Percentiles rank a stretch among this genome's conserved stretches.
Evolutionary conservation across 768 basidiomycete genomes (phyloP).

Genomic region (Lactarius evosmus): DNA sequence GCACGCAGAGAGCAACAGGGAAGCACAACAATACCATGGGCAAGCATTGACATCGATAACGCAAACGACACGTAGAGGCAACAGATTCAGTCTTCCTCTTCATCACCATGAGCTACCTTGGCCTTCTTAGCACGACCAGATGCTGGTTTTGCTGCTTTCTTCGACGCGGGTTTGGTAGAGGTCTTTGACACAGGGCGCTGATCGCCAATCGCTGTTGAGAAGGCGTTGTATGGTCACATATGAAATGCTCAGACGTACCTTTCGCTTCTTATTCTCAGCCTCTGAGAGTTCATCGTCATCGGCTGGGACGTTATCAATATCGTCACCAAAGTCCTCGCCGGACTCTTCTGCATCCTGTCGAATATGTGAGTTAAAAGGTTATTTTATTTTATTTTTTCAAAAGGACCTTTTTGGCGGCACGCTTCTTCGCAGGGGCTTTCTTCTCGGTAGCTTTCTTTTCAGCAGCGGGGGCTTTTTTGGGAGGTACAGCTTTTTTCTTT

Average conservation of each 20-base stretch:
- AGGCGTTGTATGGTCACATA: neutral
- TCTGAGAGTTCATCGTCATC: conserved; percentile 48
- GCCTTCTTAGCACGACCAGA: conserved; percentile 22
- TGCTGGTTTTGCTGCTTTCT: conserved; percentile 18
- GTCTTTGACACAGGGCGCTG: conserved; percentile 15
- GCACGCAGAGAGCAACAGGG: conserved; percentile 14
- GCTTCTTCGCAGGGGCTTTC: conserved; percentile 48
- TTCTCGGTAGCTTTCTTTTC: conserved; percentile 48
- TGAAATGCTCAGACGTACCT: conserved; percentile 42
- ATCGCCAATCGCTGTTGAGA: neutral
- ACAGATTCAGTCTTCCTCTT: conserved; percentile 20
- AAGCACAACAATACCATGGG: neutral
- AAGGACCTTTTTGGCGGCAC: conserved; percentile 37
- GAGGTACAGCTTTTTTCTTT: conserved; percentile 27
- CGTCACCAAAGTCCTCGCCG: conserved; percentile 48
- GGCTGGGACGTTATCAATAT: conserved; percentile 43
- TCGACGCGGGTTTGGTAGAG: conserved; percentile 17
- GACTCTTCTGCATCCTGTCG: conserved; percentile 39
- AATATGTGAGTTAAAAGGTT: neutral
- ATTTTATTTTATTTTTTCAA: neutral
- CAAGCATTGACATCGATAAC: neutral
- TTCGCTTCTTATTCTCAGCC: conserved; percentile 59
- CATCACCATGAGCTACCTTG: conserved; percentile 12
- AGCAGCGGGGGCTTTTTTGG: conserved; percentile 36
- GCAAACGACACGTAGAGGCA: neutral